A percentile compares a stretch with the other conserved stretches of the same genome.
These are phyloP conservation scores for Fusarium foetens DNA, from an alignment of 2,329 filamentous ascomycete genomes.

Conservation along the genomic window DNA sequence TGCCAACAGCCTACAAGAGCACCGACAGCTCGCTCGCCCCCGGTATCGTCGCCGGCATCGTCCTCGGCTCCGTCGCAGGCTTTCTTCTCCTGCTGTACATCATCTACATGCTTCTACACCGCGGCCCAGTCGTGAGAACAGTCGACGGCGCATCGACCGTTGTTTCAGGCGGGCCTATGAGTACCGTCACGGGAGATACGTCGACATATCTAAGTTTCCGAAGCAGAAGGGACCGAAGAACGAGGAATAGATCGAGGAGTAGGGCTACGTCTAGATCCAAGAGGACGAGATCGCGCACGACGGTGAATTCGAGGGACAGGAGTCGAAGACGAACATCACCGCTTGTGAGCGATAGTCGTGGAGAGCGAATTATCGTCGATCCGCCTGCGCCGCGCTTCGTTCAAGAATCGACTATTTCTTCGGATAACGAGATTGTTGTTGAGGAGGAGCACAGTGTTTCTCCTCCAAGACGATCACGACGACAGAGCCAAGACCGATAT, in stretches of 20 bases:
- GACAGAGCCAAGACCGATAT: conserved; percentile 39
- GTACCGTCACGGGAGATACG: conserved; percentile 34
- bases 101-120: conserved; percentile 60
- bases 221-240: conserved; percentile 33
- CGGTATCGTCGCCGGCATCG: conserved; percentile 56
- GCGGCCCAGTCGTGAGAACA: conserved; percentile 50
- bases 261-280: conserved; percentile 31
- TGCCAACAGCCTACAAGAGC: conserved; percentile 51
- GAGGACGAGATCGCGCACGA: conserved; percentile 40
- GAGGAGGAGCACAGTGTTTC: conserved; percentile 49
- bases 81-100: conserved; percentile 65
- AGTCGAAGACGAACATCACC: conserved; percentile 34
- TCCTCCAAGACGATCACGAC: conserved; percentile 36
- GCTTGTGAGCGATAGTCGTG: conserved; percentile 28
- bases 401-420: conserved; percentile 40
- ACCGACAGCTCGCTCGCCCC: conserved; percentile 54
- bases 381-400: conserved; percentile 46
- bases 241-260: conserved; percentile 20
- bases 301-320: conserved; percentile 30
- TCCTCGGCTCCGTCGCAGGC: conserved; percentile 58
- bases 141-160: conserved; percentile 34
- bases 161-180: conserved; percentile 28
- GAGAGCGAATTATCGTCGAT: conserved; percentile 43
- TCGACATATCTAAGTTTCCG: conserved; percentile 40
- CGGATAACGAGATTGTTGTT: conserved; percentile 53